Base-by-base conservation (phyloP, 306 rosid genomes). In the Inga oerstediana region DNA sequence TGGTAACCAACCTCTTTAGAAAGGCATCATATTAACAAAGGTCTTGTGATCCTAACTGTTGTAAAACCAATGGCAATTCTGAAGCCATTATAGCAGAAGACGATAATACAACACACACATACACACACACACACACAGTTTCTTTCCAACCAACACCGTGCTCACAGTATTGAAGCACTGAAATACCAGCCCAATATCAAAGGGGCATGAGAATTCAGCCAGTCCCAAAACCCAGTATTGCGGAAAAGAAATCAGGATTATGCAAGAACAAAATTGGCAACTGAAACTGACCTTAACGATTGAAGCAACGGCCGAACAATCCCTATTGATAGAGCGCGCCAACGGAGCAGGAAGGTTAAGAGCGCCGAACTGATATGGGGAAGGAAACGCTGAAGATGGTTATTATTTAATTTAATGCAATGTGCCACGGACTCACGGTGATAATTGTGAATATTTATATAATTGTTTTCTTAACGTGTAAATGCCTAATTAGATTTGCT, bases 241-340 rank as follows among this genome's bases (percentile, higher is more conserved):
- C 58, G 35, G 56, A 75, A 66, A 85, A 54, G 76, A 79, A 83
- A 74, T 19, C 75, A 65, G 27, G 48, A 44, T 46, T 43, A 64
- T 6, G 44, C 27, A 43, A 70, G 34, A 70, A 77, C 24, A 27
- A 45, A 51, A 83, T 79, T 61, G 72, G 84, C 79, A 45, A 54
- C 69, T 68, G 81, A 51, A 77, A 74, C 85, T 49, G 41, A 88
- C 91, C 91, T 80, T 61, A 70, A 41, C 86, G 83, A 82, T 82
- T 80, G 85, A 88, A 85, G 85, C 88, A 88, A 82, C 12, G 17
- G 12, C 8, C 41, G 39, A 4, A 45, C 48, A 84, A 24, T 75
- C 86, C 82, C 61, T 73, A 83, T 83, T 73, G 81, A 79, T 77
- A 85, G 79, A 83, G 87, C 4, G 49, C 49, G 15, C 49, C 49